Conservation (phyloP, 1,284 basidiomycete genomes). For the Apiotrichum veenhuisii region DNA sequence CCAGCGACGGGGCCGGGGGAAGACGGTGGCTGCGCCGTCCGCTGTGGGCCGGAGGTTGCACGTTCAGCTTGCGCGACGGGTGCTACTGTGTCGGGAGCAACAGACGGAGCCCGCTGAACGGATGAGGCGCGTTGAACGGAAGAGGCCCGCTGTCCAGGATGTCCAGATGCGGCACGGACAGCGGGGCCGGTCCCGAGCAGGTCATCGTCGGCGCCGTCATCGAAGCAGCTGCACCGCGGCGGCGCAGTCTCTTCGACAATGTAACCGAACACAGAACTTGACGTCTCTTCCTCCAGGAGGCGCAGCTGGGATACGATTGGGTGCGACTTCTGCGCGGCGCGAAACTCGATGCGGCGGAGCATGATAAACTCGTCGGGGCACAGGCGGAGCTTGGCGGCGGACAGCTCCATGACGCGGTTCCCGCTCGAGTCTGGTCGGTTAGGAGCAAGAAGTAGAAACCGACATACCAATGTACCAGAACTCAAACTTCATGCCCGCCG, state of each 20-base stretch:
- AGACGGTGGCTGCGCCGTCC: too few relatives aligned
- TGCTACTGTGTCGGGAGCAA: too few relatives aligned
- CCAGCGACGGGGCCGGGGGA: not conserved
- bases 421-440: conserved; percentile 27
- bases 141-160: too few relatives aligned
- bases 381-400: conserved; percentile 32
- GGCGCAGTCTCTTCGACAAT: conserved; percentile 45
- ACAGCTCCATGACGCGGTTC: conserved; percentile 21
- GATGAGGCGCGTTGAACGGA: too few relatives aligned
- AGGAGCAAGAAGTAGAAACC: not conserved
- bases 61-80: too few relatives aligned
- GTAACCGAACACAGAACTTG: conserved; percentile 27
- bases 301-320: conserved; percentile 34
- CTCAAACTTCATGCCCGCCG: conserved; percentile 23
- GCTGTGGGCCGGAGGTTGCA: too few relatives aligned
- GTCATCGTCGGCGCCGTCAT: conserved; percentile 6
- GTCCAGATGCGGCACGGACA: not conserved
- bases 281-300: conserved; percentile 27
- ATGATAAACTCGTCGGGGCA: conserved; percentile 37
- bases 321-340: conserved; percentile 28
- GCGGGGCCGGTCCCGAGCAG: not conserved
- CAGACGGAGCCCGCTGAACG: too few relatives aligned
- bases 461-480: conserved; percentile 47
- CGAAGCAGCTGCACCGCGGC: conserved; percentile 38
- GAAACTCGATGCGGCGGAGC: conserved; percentile 43